These are phyloP conservation scores for Cladosporium sp. DNA, from an alignment of 2,329 filamentous ascomycete genomes.

Conservation along the genomic window DNA sequence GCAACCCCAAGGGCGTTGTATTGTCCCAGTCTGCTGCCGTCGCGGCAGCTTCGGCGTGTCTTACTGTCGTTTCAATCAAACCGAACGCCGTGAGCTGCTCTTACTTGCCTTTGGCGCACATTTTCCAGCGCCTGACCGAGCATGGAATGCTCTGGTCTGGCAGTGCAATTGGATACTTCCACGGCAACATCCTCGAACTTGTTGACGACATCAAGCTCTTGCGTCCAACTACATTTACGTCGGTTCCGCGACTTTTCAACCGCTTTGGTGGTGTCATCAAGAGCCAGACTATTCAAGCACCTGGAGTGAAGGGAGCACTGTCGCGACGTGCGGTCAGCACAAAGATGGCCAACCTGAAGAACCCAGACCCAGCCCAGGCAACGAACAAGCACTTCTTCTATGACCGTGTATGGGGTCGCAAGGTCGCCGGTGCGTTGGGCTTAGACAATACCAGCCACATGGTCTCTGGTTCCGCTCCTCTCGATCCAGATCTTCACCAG, in stretches of 20 bases:
- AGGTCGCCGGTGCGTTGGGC: slow-evolving; percentile 78
- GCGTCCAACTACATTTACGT: slow-evolving; percentile 76
- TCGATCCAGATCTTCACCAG: slow-evolving; percentile 82
- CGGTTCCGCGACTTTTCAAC: slow-evolving; percentile 88
- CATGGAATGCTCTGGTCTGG: slow-evolving; percentile 69
- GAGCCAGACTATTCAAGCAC: slow-evolving; percentile 70
- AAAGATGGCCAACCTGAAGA: slow-evolving; percentile 75
- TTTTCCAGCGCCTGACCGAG: slow-evolving; percentile 83
- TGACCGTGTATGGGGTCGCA: slow-evolving; percentile 85
- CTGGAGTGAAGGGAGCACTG: slow-evolving; percentile 75
- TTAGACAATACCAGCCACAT: slow-evolving; percentile 69
- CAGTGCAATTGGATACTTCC: slow-evolving; percentile 82
- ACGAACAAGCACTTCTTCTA: slow-evolving; percentile 74
- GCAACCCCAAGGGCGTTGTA: slow-evolving; percentile 76
- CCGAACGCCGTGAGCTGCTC: slow-evolving; percentile 68
- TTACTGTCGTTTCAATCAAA: slow-evolving; percentile 50
- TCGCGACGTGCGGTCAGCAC: slow-evolving; percentile 74
- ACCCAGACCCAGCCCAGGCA: slow-evolving; percentile 60
- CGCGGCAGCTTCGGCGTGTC: slow-evolving; percentile 61
- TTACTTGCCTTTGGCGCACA: slow-evolving; percentile 91
- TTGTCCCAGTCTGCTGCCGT: slow-evolving; percentile 80
- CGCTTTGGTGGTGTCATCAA: slow-evolving; percentile 82
- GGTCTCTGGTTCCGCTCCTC: slow-evolving; percentile 84
- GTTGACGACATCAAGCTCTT: slow-evolving; percentile 89
- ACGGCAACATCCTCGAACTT: slow-evolving; percentile 80